These are phyloP conservation scores for Quercus cerris DNA, from an alignment of 306 rosid genomes.

Conservation along the genomic window DNA sequence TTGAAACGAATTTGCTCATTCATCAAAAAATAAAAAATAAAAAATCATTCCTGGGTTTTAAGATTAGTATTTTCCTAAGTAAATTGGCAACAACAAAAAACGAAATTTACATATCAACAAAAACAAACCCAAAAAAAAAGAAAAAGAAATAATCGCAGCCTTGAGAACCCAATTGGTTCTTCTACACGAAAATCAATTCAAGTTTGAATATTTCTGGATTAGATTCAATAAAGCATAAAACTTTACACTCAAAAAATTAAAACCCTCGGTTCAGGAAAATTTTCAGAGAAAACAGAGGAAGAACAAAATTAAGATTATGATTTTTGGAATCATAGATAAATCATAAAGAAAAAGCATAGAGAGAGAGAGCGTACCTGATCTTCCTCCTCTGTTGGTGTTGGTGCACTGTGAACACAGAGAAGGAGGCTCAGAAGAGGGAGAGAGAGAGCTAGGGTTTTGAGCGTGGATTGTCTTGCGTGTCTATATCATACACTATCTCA, in stretches of 20 bases:
- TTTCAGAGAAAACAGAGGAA: not conserved
- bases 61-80: not conserved
- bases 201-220: too few species aligned
- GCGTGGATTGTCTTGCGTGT: not conserved
- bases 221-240: too few species aligned
- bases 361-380: not conserved
- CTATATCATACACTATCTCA: too few species aligned
- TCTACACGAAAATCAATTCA: too few species aligned
- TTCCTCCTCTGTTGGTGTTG: not conserved
- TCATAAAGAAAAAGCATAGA: not conserved
- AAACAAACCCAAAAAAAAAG: too few species aligned
- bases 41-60: not conserved
- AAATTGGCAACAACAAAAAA: too few species aligned
- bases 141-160: too few species aligned
- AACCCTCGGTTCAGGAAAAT: not conserved
- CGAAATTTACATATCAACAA: too few species aligned
- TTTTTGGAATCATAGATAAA: not conserved
- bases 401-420: not conserved
- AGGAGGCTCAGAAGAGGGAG: not conserved
- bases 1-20: too few species aligned
- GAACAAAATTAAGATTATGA: not conserved
- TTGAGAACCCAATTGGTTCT: too few species aligned
- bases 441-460: not conserved
- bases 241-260: not conserved
- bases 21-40: not conserved